phyloP scores from a whole-genome alignment of 169 alveolate genomes.

The Cystoisospora suis region DNA sequence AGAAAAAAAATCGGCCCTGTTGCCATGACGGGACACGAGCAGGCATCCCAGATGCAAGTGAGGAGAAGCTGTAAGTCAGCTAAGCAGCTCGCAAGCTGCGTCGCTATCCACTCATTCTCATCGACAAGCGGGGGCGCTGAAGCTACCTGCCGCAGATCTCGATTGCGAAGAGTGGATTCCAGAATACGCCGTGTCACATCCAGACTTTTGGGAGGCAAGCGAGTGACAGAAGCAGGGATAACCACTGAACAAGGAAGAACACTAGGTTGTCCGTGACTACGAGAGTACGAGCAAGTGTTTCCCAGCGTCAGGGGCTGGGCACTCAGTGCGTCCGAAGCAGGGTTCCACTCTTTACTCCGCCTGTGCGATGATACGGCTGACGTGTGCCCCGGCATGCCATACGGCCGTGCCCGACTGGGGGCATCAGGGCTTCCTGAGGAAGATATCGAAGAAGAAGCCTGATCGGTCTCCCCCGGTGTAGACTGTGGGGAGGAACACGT shows the following conservation, averaged over 20 bases:
- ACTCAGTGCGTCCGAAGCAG: too few relatives aligned
- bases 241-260: neutral
- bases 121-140: conserved; percentile 1
- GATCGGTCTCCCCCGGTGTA: too few relatives aligned
- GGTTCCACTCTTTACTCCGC: too few relatives aligned
- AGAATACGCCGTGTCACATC: neutral
- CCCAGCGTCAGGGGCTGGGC: too few relatives aligned
- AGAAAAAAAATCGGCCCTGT: neutral
- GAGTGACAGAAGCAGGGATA: neutral
- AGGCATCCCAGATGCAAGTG: conserved; percentile 18
- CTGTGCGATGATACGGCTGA: too few relatives aligned
- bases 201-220: neutral
- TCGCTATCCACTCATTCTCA: conserved; percentile 7
- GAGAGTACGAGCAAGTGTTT: too few relatives aligned
- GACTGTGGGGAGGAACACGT: too few relatives aligned
- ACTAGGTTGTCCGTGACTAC: too few relatives aligned
- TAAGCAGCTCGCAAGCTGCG: neutral
- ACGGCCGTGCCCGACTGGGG: too few relatives aligned
- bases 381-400: too few relatives aligned
- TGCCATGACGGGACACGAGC: conserved; percentile 8
- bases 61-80: conserved; percentile 7
- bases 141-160: neutral
- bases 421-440: too few relatives aligned
- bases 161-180: neutral
- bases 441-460: too few relatives aligned